Evolutionary conservation across 192 early-diverging fungal genomes (phyloP).

Genomic region (Lobulomyces angularis): DNA sequence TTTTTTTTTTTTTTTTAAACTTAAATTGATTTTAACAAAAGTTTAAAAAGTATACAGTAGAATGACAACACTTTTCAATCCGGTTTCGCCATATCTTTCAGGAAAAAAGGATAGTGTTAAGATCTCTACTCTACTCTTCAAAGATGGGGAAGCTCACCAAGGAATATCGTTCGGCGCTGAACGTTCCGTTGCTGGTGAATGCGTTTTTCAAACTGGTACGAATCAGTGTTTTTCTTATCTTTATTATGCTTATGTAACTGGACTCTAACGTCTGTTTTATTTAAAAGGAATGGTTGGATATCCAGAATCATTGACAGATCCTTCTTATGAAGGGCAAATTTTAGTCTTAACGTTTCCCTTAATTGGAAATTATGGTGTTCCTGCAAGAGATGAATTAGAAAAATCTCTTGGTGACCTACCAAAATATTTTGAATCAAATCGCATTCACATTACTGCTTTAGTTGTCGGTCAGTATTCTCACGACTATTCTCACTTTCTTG

Average conservation of each 20-base stretch:
- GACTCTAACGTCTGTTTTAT: slow-evolving; percentile 2
- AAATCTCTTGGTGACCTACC: slow-evolving; percentile 72
- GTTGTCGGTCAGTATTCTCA: slow-evolving; percentile 84
- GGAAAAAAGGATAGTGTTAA: slow-evolving; percentile 30
- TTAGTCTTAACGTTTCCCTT: slow-evolving; percentile 95
- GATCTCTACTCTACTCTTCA: slow-evolving; percentile 60
- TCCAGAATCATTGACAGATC: slow-evolving; percentile 97
- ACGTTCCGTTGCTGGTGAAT: slow-evolving; percentile 81
- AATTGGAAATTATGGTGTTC: slow-evolving; percentile 97
- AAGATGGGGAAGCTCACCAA: slow-evolving; percentile 73
- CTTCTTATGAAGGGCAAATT: slow-evolving; percentile 96
- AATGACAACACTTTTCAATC: too few relatives aligned
- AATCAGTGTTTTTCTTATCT: neutral
- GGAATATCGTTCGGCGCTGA: slow-evolving; percentile 95
- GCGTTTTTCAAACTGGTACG: slow-evolving; percentile 96
- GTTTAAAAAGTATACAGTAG: too few relatives aligned
- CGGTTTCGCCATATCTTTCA: too few relatives aligned
- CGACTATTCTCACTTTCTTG: slow-evolving; percentile 89
- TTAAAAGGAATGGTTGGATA: slow-evolving; percentile 88
- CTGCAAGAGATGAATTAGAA: slow-evolving; percentile 75
- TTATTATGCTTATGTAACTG: neutral
- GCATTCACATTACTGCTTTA: slow-evolving; percentile 88
- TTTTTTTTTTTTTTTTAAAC: too few relatives aligned
- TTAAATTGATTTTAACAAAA: too few relatives aligned
- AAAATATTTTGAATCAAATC: slow-evolving; percentile 85